Base-by-base conservation (phyloP, 352 stramenopile genomes). In the Elongisporangium prolatum region DNA sequence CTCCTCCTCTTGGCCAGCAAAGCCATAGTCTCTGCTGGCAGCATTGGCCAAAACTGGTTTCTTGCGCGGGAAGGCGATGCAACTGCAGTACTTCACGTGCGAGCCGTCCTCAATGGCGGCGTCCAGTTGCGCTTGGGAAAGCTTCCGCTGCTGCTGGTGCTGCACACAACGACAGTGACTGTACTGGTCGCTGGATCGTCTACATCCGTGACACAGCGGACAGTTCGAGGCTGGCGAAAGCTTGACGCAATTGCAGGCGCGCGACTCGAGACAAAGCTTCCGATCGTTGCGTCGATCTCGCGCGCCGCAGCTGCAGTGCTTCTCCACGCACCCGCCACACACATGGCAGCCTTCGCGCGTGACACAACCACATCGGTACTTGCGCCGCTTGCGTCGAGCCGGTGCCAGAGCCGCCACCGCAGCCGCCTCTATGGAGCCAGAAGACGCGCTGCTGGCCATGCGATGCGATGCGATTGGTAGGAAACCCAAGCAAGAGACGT, bases 101-200 rank as follows among this genome's bases (percentile, higher is more conserved):
- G 64, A 54, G 52, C 69, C 50, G 16, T 60, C 44, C 21, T 62
- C 69, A 28, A 67, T 18, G 11, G 60, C 38, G 1, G 58, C 21
- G 25, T 54, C 25, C 51, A 66, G 24, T 44, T 63, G 62, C 18
- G 67, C 63, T 40, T 58, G 57, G 6, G 67, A 68, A 51, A 65
- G 56, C 51, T 57, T 65, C 20, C 67, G 57, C 44, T 79, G 25
- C 28, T 54, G 48, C 22, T 77, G 63, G 52, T 93, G 83, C 44
- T 84, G 59, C 2, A 72, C 54, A 56, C 83, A 93, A 8, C 79
- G 73, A 54, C 83, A 93, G 66, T 93, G 83, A 47, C 73, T 81
- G 11, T 63, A 54, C 21, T 53, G 52, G 6, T 49, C 53, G 16
- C 21, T 2, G 5, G 13, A 21, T n/a, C 72, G 76, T 21, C 68